A percentile compares a stretch with the other conserved stretches of the same genome.
phyloP scores from a whole-genome alignment of 2,329 filamentous ascomycete species.

The Ophiocordyceps robertsii region DNA sequence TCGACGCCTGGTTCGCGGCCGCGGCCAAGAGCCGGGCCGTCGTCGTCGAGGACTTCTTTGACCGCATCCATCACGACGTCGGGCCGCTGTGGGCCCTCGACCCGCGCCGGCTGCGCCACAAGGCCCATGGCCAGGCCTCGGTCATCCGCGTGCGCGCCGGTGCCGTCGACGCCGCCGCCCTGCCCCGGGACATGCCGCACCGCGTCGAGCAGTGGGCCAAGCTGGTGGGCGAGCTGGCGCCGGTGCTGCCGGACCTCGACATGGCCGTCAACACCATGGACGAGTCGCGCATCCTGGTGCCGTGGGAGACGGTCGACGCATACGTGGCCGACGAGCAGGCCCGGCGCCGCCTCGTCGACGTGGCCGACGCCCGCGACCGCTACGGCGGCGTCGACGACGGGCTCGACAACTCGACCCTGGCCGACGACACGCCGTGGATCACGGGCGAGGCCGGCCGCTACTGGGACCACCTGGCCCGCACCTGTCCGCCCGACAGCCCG shows the following conservation, averaged over 20 bases:
- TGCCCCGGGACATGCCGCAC: conserved; percentile 19
- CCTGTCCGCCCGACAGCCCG: conserved; percentile 42
- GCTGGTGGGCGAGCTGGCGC: conserved; percentile 36
- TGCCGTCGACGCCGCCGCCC: conserved; percentile 19
- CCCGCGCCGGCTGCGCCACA: conserved; percentile 20
- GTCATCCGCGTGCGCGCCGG: conserved; percentile 35
- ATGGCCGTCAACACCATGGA: conserved; percentile 54
- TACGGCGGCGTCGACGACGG: conserved; percentile 26
- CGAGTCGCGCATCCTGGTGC: conserved; percentile 46
- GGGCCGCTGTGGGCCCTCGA: conserved; percentile 47
- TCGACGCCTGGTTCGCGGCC: conserved; percentile 44
- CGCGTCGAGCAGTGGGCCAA: conserved; percentile 27
- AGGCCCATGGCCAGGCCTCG: conserved; percentile 27
- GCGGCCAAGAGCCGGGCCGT: conserved; percentile 37
- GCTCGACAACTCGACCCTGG: conserved; percentile 18
- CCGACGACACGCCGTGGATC: conserved; percentile 33
- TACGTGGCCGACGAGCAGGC: conserved; percentile 33
- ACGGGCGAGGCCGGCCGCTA: conserved; percentile 28
- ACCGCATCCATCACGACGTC: conserved; percentile 50
- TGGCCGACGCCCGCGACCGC: conserved; percentile 27
- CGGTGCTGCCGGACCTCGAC: conserved; percentile 48
- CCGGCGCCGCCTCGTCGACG: conserved; percentile 26
- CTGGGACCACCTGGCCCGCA: conserved; percentile 43
- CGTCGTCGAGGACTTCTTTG: conserved; percentile 50
- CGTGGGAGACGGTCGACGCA: conserved; percentile 40